Evolutionary conservation across 148 eudicot species (phyloP).

Genomic region (Nepenthes mirabilis): DNA sequence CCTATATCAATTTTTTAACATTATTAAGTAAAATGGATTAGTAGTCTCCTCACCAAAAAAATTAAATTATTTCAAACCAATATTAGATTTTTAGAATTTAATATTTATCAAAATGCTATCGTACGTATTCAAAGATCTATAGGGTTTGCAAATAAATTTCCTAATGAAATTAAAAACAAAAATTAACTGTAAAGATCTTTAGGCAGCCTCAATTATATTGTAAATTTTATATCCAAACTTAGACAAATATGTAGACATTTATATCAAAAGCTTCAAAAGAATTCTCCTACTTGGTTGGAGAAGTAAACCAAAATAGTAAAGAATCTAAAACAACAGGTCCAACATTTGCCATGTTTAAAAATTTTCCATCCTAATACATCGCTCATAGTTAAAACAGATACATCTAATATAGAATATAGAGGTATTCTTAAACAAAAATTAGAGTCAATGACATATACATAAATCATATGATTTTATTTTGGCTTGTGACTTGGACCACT

Average conservation of each 20-base stretch:
- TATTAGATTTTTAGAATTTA: conserved; percentile 5
- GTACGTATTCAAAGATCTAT: conserved; percentile 2
- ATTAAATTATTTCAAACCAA: conserved; percentile 9
- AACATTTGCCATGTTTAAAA: background rate
- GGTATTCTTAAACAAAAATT: background rate
- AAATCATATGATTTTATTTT: background rate
- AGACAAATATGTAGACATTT: background rate
- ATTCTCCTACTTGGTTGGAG: background rate
- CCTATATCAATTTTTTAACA: background rate
- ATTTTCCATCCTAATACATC: background rate
- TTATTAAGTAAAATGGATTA: conserved; percentile 2
- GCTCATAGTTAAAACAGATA: background rate
- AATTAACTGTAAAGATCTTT: conserved; percentile 8
- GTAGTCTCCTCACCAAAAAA: conserved; percentile 7
- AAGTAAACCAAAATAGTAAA: background rate
- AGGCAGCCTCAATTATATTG: conserved; percentile 8
- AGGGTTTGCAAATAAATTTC: conserved; percentile 6
- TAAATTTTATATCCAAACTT: conserved; percentile 2
- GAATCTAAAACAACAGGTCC: background rate
- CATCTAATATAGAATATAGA: background rate
- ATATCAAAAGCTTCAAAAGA: background rate
- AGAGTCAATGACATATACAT: background rate
- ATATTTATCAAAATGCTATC: conserved; percentile 1
- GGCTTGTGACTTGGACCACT: background rate
- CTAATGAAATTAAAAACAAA: conserved; percentile 2